phyloP scores from a whole-genome alignment of 176 grass and related monocot species.

The Juncus effusus region DNA sequence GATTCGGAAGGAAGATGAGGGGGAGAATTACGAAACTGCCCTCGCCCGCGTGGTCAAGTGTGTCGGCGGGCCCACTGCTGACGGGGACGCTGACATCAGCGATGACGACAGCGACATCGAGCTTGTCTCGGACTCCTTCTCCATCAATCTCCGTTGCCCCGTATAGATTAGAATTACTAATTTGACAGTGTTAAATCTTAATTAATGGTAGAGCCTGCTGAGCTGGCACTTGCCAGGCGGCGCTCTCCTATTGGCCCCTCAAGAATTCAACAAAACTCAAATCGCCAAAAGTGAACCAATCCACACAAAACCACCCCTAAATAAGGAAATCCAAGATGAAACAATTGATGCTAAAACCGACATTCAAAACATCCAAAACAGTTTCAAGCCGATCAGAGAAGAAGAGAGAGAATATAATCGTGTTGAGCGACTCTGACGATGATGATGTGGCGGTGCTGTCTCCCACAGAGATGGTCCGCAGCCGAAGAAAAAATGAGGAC shows the following conservation, averaged over 20 bases:
- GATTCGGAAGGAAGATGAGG: no score
- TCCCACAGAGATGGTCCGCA: conserved; percentile 25
- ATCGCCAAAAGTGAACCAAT: conserved; percentile 43
- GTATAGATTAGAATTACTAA: conserved; percentile 39
- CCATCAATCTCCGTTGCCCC: conserved; percentile 81
- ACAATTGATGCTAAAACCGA: conserved; percentile 22
- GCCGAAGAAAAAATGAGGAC: conserved; percentile 26
- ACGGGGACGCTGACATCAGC: conserved; percentile 50
- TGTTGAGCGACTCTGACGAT: conserved; percentile 90
- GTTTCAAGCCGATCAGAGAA: conserved; percentile 31
- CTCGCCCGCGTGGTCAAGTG: conserved; percentile 74
- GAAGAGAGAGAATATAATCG: conserved; percentile 51
- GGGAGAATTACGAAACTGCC: conserved; percentile 72
- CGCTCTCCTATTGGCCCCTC: conserved; percentile 37
- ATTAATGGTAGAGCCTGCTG: conserved; percentile 52
- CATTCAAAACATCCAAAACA: conserved; percentile 15
- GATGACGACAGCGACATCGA: conserved; percentile 92
- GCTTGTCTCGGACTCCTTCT: conserved; percentile 65
- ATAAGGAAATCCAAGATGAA: conserved; percentile 27
- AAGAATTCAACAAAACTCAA: conserved; percentile 15
- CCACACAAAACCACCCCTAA: conserved; percentile 12
- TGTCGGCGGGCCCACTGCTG: conserved; percentile 55
- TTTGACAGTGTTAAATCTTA: conserved; percentile 32
- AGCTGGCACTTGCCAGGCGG: conserved; percentile 94
- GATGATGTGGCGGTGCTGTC: conserved; percentile 49